Evolutionary conservation across 106 monocot species (phyloP).

Genomic region (Narthecium ossifragum): DNA sequence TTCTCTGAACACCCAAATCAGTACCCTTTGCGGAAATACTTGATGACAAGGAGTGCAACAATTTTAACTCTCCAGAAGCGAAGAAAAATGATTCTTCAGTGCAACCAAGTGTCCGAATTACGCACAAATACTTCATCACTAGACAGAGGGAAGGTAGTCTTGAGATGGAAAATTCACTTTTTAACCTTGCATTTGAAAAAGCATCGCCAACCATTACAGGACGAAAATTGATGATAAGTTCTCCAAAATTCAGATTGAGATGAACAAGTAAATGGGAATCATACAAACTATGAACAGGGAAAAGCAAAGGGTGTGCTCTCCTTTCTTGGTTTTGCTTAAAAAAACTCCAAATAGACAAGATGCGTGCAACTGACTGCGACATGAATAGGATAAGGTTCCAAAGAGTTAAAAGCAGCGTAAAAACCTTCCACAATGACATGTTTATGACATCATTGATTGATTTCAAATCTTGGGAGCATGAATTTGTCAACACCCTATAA

Average conservation of each 20-base stretch:
- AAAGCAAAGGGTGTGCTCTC: conserved; percentile 2
- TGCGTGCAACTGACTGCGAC: conserved; percentile 9
- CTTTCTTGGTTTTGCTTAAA: background rate
- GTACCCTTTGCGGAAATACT: conserved; percentile 4
- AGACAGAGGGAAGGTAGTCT: conserved; percentile 35
- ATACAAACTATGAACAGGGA: conserved; percentile 1
- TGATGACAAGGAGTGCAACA: conserved; percentile 14
- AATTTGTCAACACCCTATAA: conserved; percentile 5
- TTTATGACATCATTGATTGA: conserved; percentile 11
- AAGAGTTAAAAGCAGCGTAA: conserved; percentile 23
- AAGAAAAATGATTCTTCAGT: conserved; percentile 26
- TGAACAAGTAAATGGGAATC: conserved; percentile 10
- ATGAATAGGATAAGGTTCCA: conserved; percentile 32
- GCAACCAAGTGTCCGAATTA: conserved; percentile 12
- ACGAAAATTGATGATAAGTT: conserved; percentile 36
- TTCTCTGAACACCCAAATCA: conserved; percentile 8
- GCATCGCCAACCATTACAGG: conserved; percentile 5
- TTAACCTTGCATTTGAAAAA: conserved; percentile 1
- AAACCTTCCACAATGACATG: conserved; percentile 21
- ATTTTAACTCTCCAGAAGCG: conserved; percentile 39
- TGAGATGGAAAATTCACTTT: conserved; percentile 3
- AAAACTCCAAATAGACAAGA: conserved; percentile 5
- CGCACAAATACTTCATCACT: conserved; percentile 25
- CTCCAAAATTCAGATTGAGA: conserved; percentile 38
- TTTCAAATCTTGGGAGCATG: conserved; percentile 11